Conservation (phyloP, 352 stramenopile genomes). For the Globisporangium mamillatum region DNA sequence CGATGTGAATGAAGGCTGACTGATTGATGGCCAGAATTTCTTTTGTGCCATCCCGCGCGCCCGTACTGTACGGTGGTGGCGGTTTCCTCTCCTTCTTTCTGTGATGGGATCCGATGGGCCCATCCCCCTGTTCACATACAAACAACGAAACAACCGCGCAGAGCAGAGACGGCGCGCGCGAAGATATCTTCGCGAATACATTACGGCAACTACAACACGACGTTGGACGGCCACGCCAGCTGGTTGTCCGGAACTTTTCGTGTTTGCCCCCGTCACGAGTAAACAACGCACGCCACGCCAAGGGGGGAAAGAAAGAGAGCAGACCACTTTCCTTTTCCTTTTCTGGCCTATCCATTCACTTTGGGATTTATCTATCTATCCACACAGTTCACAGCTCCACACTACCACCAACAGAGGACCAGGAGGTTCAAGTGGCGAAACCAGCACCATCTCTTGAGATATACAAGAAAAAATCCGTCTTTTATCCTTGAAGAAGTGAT, state of each 20-base stretch:
- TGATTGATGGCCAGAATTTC: slow-evolving; percentile 9
- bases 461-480: not conserved
- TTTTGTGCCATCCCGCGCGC: slow-evolving; percentile 13
- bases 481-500: slow-evolving; percentile 7
- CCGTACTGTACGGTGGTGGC: not conserved
- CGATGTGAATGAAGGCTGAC: not conserved
- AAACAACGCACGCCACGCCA: not conserved
- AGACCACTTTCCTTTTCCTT: not conserved
- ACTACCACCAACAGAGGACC: not conserved
- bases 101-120: slow-evolving; percentile 1
- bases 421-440: slow-evolving; percentile 4
- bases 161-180: slow-evolving; percentile 1
- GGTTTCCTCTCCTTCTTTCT: not conserved
- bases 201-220: slow-evolving; percentile 9
- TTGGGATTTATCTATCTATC: not conserved
- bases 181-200: slow-evolving; percentile 4
- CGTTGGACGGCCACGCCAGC: not conserved
- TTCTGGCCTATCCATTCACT: not conserved
- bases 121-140: slow-evolving; percentile 1
- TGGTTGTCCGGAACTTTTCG: slow-evolving; percentile 4
- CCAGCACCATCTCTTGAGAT: not conserved
- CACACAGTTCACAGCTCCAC: not conserved
- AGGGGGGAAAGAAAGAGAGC: not conserved
- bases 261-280: not conserved
- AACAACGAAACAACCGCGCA: not conserved